A percentile compares a stretch with the other conserved stretches of the same genome.
These are phyloP conservation scores for Cladosporium colombiae DNA, from an alignment of 2,329 filamentous ascomycete species.

Conservation along the genomic window DNA sequence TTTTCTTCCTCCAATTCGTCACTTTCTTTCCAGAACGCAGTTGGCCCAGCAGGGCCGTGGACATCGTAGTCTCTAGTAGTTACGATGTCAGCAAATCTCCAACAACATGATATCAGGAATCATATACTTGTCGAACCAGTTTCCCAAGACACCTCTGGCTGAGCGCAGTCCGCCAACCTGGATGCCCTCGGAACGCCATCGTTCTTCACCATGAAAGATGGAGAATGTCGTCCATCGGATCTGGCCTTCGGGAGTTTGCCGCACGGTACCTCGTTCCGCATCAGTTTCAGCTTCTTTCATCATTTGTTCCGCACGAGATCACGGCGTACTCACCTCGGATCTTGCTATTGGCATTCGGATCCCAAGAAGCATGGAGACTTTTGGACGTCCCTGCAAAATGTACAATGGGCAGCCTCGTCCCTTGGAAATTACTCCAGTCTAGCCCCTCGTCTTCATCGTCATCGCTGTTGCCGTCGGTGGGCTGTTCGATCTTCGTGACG, in stretches of 20 bases:
- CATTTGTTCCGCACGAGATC: background rate
- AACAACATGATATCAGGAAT: no score
- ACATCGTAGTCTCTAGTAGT: conserved; percentile 61
- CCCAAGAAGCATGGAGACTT: conserved; percentile 64
- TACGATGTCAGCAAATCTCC: background rate
- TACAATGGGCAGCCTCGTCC: conserved; percentile 59
- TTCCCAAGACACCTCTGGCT: conserved; percentile 68
- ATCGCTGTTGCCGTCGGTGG: conserved; percentile 56
- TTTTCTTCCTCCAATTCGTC: conserved; percentile 45
- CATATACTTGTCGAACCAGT: conserved; percentile 74
- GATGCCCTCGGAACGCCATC: conserved; percentile 76
- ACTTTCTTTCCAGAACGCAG: conserved; percentile 74
- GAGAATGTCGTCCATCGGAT: conserved; percentile 73
- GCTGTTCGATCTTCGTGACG: conserved; percentile 60
- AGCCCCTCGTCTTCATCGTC: conserved; percentile 24
- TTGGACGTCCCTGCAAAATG: conserved; percentile 65
- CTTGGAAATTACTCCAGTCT: conserved; percentile 34
- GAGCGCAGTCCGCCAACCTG: conserved; percentile 69
- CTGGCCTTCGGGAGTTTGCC: conserved; percentile 68
- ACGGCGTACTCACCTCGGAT: conserved; percentile 59
- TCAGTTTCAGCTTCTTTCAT: conserved; percentile 16
- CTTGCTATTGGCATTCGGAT: conserved; percentile 68
- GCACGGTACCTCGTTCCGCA: conserved; percentile 55
- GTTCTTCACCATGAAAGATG: conserved; percentile 63
- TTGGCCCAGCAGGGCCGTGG: conserved; percentile 72